Evolutionary conservation across 805 yeast genomes (phyloP).

Genomic region (Yarrowia sp.): DNA sequence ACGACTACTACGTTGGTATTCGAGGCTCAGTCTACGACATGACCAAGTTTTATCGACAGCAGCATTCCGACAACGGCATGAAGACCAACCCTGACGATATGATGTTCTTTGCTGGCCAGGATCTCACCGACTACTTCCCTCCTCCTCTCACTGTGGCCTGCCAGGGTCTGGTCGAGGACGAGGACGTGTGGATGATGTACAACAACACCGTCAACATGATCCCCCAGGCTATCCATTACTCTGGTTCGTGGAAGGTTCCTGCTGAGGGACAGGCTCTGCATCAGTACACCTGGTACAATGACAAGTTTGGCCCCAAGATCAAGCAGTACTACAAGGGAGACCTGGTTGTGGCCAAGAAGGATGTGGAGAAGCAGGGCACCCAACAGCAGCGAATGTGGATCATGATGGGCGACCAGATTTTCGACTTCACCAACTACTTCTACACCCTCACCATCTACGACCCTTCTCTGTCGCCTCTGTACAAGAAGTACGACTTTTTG

Average conservation of each 20-base stretch:
- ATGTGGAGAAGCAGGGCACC: conserved; percentile 44
- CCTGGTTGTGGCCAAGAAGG: conserved; percentile 49
- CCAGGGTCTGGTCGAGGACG: conserved; percentile 51
- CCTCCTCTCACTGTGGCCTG: conserved; percentile 54
- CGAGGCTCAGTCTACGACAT: conserved; percentile 54
- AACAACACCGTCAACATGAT: conserved; percentile 48
- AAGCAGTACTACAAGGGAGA: conserved; percentile 51
- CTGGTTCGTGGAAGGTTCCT: conserved; percentile 48
- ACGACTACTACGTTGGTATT: conserved; percentile 52
- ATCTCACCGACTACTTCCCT: conserved; percentile 53
- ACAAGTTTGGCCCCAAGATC: conserved; percentile 50
- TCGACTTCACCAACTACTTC: conserved; percentile 52
- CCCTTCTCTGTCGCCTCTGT: conserved; percentile 42
- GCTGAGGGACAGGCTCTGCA: conserved; percentile 49
- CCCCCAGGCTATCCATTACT: conserved; percentile 48
- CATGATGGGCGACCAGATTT: conserved; percentile 49
- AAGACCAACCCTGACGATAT: conserved; percentile 48
- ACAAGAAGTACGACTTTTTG: conserved; percentile 50
- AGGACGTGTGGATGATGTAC: conserved; percentile 45
- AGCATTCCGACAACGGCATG: conserved; percentile 53
- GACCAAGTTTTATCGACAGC: conserved; percentile 52
- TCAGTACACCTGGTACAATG: conserved; percentile 51
- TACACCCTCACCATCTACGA: conserved; percentile 48
- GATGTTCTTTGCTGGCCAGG: conserved; percentile 53
- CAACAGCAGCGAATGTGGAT: conserved; percentile 48